Conservation (phyloP, 1,139 yeast species). For the Kluyveromyces marxianus region DNA sequence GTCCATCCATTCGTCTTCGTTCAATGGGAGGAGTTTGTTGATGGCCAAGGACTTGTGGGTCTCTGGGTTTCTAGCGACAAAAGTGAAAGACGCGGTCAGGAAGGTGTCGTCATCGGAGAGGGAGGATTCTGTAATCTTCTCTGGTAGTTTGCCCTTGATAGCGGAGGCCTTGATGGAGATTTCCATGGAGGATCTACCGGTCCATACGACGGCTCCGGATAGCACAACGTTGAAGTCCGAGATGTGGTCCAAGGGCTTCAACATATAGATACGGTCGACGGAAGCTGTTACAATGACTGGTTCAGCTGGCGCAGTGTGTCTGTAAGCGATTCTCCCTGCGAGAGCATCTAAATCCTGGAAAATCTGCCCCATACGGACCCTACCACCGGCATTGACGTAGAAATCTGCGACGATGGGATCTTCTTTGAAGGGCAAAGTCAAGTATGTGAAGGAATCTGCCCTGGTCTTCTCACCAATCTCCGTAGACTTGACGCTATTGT, state of each 20-base stretch:
- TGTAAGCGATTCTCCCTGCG: conserved; percentile 81
- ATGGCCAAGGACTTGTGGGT: conserved; percentile 84
- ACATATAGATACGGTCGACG: conserved; percentile 85
- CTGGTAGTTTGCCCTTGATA: conserved; percentile 42
- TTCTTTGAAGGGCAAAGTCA: conserved; percentile 73
- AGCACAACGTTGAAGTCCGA: conserved; percentile 66
- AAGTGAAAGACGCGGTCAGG: conserved; percentile 84
- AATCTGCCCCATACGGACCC: conserved; percentile 83
- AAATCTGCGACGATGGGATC: conserved; percentile 80
- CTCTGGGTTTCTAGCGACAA: conserved; percentile 88
- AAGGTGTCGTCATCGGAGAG: conserved; percentile 47
- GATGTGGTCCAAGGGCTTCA: conserved; percentile 76
- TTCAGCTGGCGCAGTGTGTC: conserved; percentile 84
- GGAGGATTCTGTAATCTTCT: conserved; percentile 37
- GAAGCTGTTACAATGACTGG: conserved; percentile 93
- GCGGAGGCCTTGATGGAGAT: conserved; percentile 85
- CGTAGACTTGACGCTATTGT: conserved; percentile 67
- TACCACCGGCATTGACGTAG: conserved; percentile 80
- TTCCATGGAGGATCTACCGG: conserved; percentile 93
- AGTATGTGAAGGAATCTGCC: conserved; percentile 65
- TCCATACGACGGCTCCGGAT: conserved; percentile 88
- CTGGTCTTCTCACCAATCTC: conserved; percentile 67
- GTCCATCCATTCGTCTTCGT: conserved; percentile 71
- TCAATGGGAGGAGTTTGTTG: conserved; percentile 66
- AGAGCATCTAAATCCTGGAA: conserved; percentile 87